These are phyloP conservation scores for Eucalyptus virginea DNA, from an alignment of 345 rosid species.

Conservation along the genomic window DNA sequence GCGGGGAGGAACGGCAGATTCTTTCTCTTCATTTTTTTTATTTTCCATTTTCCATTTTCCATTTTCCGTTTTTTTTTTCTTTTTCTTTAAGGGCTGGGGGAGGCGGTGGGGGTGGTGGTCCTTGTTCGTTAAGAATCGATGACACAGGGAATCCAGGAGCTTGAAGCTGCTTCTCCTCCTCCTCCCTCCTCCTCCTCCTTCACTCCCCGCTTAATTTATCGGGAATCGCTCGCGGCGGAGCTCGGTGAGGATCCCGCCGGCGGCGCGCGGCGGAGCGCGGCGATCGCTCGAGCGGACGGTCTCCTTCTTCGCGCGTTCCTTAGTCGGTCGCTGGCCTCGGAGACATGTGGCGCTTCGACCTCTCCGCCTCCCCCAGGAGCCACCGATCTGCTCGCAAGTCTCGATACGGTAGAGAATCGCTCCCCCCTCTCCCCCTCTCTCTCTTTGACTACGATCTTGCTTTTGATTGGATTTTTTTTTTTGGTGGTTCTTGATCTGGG, in stretches of 20 bases:
- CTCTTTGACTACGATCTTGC: background rate
- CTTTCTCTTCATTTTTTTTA: background rate
- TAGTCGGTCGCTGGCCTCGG: conserved; percentile 21
- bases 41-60: background rate
- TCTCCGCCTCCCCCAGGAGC: conserved; percentile 26
- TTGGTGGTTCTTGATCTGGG: background rate
- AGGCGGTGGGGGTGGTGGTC: background rate
- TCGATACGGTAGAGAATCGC: conserved; percentile 16
- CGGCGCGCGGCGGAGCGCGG: background rate
- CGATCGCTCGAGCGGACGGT: background rate
- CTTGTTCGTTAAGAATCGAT: background rate
- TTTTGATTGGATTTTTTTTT: background rate
- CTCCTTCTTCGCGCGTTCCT: background rate
- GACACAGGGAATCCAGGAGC: background rate
- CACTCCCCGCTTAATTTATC: background rate
- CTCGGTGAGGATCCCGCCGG: background rate
- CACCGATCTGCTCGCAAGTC: conserved; percentile 19
- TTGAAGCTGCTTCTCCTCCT: background rate
- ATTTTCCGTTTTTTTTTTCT: fast-evolving
- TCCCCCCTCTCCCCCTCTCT: background rate
- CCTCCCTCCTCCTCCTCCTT: background rate
- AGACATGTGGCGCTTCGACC: conserved; percentile 33
- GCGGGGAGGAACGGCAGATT: background rate
- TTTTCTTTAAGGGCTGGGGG: background rate
- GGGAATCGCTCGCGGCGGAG: background rate